Evolutionary conservation across 176 grass and related monocot species (phyloP).

Genomic region (Triticum monococcum): DNA sequence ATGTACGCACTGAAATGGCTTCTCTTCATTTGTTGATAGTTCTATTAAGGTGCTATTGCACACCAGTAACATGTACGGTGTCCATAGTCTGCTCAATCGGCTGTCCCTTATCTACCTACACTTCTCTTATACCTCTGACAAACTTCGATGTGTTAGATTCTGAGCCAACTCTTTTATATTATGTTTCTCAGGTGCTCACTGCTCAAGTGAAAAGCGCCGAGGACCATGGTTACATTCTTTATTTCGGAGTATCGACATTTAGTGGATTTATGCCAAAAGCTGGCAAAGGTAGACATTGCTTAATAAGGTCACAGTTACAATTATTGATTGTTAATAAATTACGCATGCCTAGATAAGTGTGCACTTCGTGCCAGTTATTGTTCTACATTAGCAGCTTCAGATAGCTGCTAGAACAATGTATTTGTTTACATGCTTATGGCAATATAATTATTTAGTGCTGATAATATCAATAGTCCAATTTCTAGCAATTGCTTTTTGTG

Average conservation of each 20-base stretch:
- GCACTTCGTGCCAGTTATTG: constrained; percentile 17
- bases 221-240: constrained; percentile 98
- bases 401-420: not conserved
- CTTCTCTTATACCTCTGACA: not conserved
- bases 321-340: constrained; percentile 10
- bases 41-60: not conserved
- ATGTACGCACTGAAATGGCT: not conserved
- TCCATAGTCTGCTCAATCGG: not conserved
- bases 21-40: not conserved
- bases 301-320: not conserved
- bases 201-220: constrained; percentile 92
- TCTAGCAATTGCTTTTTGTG: not conserved
- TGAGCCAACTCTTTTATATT: constrained; percentile 5
- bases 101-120: not conserved
- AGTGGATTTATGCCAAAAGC: constrained; percentile 87
- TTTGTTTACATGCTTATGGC: not conserved
- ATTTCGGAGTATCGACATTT: constrained; percentile 80
- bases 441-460: constrained; percentile 1
- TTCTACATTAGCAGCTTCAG: not conserved
- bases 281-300: constrained; percentile 51
- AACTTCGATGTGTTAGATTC: constrained; percentile 12
- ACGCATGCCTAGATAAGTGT: not conserved
- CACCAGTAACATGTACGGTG: not conserved
- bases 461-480: not conserved
- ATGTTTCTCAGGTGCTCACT: constrained; percentile 60